A percentile compares a stretch with the other conserved stretches of the same genome.
phyloP scores from a whole-genome alignment of 495 filamentous ascomycete species.

The Paragyromitra xinjiangensis region DNA sequence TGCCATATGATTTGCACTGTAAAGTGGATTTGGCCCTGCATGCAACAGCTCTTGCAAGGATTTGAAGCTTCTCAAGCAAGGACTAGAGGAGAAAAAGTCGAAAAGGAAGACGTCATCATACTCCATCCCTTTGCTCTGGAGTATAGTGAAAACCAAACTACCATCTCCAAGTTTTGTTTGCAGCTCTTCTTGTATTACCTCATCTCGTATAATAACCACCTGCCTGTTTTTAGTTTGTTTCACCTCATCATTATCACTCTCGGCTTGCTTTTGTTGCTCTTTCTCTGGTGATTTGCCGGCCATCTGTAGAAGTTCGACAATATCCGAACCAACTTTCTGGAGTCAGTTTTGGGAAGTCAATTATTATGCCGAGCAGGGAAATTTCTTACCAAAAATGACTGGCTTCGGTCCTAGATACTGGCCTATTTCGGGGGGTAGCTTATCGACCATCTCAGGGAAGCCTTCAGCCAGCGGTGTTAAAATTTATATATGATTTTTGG shows the following conservation, averaged over 20 bases:
- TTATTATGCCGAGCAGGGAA: neutral
- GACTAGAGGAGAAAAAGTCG: conserved; percentile 48
- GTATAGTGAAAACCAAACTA: conserved; percentile 61
- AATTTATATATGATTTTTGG: neutral
- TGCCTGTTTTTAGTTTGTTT: conserved; percentile 47
- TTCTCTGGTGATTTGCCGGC: neutral
- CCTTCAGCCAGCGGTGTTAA: conserved; percentile 35
- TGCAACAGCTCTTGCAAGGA: conserved; percentile 23
- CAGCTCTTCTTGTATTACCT: conserved; percentile 24
- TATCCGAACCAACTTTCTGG: conserved; percentile 29
- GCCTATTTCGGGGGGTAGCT: conserved; percentile 61
- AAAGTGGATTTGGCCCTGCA: neutral
- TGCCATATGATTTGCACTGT: conserved; percentile 13
- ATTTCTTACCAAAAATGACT: conserved; percentile 58
- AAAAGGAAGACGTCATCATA: conserved; percentile 59
- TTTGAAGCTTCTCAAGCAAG: conserved; percentile 16
- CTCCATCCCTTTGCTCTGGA: conserved; percentile 64
- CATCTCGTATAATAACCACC: conserved; percentile 61
- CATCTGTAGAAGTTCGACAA: conserved; percentile 29
- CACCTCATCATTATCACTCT: neutral
- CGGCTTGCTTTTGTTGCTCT: neutral
- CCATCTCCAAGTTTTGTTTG: conserved; percentile 53
- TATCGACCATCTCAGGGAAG: conserved; percentile 62
- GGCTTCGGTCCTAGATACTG: conserved; percentile 60
- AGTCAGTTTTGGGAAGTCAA: neutral